Evolutionary conservation across 176 grass and related monocot species (phyloP).

Genomic region (Neostapfia colusana): DNA sequence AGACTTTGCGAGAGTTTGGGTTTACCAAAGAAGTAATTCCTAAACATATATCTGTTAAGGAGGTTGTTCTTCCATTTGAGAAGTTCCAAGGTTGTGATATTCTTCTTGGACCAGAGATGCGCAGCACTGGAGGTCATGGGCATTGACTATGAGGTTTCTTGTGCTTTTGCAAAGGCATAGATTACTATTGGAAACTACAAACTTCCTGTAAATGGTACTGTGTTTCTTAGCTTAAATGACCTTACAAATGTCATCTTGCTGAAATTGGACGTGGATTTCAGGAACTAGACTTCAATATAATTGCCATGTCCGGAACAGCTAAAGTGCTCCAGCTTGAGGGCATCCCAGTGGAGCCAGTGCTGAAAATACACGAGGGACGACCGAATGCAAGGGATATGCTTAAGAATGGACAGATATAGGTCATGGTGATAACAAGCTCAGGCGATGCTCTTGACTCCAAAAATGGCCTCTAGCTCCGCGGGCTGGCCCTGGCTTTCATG

Average conservation of each 20-base stretch:
- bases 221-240: slow-evolving; percentile 92
- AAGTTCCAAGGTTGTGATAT: slow-evolving; percentile 99
- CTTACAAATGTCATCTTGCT: slow-evolving; percentile 83
- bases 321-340: slow-evolving; percentile 81
- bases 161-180: slow-evolving; percentile 95
- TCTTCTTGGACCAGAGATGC: slow-evolving; percentile 97
- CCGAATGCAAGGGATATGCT: slow-evolving; percentile 90
- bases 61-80: slow-evolving; percentile 94
- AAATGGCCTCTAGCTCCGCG: slow-evolving; percentile 79
- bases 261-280: slow-evolving; percentile 66
- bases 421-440: slow-evolving; percentile 96
- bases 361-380: slow-evolving; percentile 94
- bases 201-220: slow-evolving; percentile 62
- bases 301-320: slow-evolving; percentile 85
- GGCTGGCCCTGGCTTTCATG: slow-evolving; percentile 82
- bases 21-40: slow-evolving; percentile 90
- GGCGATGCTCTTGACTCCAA: slow-evolving; percentile 82
- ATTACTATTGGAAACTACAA: slow-evolving; percentile 96
- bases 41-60: slow-evolving; percentile 95
- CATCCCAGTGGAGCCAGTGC: slow-evolving; percentile 73
- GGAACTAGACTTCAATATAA: slow-evolving; percentile 79
- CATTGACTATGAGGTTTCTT: slow-evolving; percentile 82
- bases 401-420: slow-evolving; percentile 86
- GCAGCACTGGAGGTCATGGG: slow-evolving; percentile 99
- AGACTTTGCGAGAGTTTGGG: slow-evolving; percentile 67